Conservation (phyloP, 768 basidiomycete genomes). For the Tulasnella sp. region DNA sequence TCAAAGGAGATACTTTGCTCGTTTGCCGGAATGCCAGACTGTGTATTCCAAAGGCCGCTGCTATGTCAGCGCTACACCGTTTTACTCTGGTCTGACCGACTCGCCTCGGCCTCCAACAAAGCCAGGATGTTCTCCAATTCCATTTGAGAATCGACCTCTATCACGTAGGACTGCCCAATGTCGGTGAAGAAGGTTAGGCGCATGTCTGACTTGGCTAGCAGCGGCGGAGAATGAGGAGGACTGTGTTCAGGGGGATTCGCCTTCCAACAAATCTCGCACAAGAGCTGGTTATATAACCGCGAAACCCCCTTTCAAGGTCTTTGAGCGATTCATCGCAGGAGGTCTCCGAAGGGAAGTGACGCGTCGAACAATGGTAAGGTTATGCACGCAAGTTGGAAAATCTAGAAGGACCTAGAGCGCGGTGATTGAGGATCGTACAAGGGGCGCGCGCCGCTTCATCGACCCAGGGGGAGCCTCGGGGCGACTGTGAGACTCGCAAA, state of each 20-base stretch:
- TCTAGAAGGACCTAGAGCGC: not conserved
- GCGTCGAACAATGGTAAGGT: not conserved
- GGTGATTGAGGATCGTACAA: not conserved
- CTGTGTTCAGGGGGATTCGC: not conserved
- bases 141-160: constrained; percentile 87
- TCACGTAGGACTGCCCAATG: constrained; percentile 25
- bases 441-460: not conserved
- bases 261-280: not conserved
- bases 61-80: not conserved
- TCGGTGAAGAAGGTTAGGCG: constrained; percentile 31
- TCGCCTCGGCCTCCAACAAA: constrained; percentile 87
- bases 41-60: not conserved
- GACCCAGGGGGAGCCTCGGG: not conserved
- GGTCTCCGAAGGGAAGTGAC: not conserved
- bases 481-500: not conserved
- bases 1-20: constrained; percentile 68
- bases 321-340: not conserved
- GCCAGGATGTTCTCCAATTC: constrained; percentile 89
- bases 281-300: not conserved
- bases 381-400: not conserved
- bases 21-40: constrained; percentile 62
- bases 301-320: not conserved
- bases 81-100: constrained; percentile 20
- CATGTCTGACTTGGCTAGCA: constrained; percentile 18
- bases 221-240: not conserved